Percentiles rank a stretch among this genome's conserved stretches.
Evolutionary conservation across 73 alveolate genomes (phyloP).

Genomic region (Tetrahymena borealis): DNA sequence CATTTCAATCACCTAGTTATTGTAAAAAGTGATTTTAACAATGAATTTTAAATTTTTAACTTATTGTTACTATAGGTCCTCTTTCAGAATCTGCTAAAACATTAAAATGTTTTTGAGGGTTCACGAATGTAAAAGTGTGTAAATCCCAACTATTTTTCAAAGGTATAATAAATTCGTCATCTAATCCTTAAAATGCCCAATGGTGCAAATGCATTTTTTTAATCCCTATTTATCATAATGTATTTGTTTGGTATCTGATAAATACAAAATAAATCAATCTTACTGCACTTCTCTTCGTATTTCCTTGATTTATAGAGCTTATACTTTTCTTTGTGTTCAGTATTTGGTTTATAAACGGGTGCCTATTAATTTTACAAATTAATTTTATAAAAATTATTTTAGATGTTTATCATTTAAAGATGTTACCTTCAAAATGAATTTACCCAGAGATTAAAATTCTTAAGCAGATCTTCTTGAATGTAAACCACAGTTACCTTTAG

Average conservation of each 20-base stretch:
- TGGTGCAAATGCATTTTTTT: slow-evolving; percentile 33
- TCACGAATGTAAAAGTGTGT: slow-evolving; percentile 76
- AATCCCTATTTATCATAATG: slow-evolving; percentile 11
- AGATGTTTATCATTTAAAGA: neutral
- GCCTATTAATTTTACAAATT: neutral
- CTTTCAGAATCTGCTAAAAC: slow-evolving; percentile 73
- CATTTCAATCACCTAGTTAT: slow-evolving; percentile 71
- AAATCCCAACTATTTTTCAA: slow-evolving; percentile 86
- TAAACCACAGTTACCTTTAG: slow-evolving; percentile 85
- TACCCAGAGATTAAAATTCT: slow-evolving; percentile 36
- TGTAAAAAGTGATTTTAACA: neutral
- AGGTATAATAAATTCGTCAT: slow-evolving; percentile 70
- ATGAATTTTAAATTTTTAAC: neutral
- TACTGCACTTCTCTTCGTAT: neutral
- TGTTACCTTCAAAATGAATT: slow-evolving; percentile 24
- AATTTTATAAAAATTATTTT: too few species aligned
- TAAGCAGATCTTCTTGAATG: slow-evolving; percentile 61
- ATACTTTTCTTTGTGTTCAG: neutral
- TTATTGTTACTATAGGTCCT: slow-evolving; percentile 49
- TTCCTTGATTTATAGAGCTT: neutral
- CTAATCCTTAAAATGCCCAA: slow-evolving; percentile 29
- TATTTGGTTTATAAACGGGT: neutral
- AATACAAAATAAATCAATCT: neutral
- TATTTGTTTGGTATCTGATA: neutral
- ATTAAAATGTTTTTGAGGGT: slow-evolving; percentile 50